Base-by-base conservation (phyloP, 257 asterid species). In the Lavandula angustifolia region DNA sequence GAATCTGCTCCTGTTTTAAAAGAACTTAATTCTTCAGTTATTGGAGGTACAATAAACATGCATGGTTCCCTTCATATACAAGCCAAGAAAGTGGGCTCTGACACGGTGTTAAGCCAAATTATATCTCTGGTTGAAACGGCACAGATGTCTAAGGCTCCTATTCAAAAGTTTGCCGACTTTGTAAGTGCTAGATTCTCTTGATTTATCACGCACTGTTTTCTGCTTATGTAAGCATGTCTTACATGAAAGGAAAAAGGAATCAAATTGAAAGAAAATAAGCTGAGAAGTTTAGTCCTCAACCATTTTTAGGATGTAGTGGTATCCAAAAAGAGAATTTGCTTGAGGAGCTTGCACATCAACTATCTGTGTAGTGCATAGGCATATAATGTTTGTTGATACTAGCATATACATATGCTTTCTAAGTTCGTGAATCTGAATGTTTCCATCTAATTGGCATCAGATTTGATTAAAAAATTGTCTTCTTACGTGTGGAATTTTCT, bases 101-200 rank as follows among this genome's bases (percentile, higher is more conserved):
- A 85, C 81, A 90, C 99, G 31, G 87, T 94, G 58, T 69, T 94
- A 82, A 94, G 95, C 87, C 99, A 94, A 82, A 94, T 94, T 69
- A 94, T 94, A 74, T 80, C 95, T 69, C 81, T 94, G 77, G 99
- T 94, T 80, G 99, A 94, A 92, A 82, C 95, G 12, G 99, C 99
- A 1, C 99, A 94, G 87, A 94, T 94, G 99, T 94, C 99, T 60
- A 90, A 90, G 78, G 99, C 99, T 59, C 99, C 99, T 62, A 94
- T 94, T 78, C 99, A 94, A 71, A 90, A 90, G 81, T 94, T 87
- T 54, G 97, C 99, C 3, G 99, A 94, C 65, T 86, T 59, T 77
- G 99, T 94, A 73, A 94, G 97, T 84, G 62, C 51, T 18, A 49
- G 63, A 44, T 51, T 61, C 62, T 58, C 55, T 70, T 47, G 35